phyloP scores from a whole-genome alignment of 2,329 filamentous ascomycete genomes.

The Fusarium denticulatum region DNA sequence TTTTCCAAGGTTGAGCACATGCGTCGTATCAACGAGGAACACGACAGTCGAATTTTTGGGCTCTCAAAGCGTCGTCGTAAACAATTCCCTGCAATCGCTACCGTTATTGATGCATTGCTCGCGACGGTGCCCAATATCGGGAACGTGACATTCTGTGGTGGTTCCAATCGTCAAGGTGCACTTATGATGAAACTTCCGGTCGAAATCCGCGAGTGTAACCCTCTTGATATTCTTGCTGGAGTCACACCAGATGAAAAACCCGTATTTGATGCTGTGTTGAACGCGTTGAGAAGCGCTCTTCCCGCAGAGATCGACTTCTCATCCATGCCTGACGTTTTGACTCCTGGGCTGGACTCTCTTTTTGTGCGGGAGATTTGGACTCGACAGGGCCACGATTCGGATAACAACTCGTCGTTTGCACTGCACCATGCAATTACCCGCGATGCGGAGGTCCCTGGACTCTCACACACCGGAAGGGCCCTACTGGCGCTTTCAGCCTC shows the following conservation, averaged over 20 bases:
- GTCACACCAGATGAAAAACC: constrained; percentile 41
- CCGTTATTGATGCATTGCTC: constrained; percentile 80
- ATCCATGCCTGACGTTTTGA: constrained; percentile 54
- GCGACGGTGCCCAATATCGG: constrained; percentile 75
- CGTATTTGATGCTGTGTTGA: constrained; percentile 51
- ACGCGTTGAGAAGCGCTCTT: constrained; percentile 53
- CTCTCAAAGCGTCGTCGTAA: constrained; percentile 81
- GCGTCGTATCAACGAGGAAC: constrained; percentile 60
- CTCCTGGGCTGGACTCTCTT: constrained; percentile 54
- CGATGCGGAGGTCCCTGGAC: constrained; percentile 73
- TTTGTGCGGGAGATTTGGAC: constrained; percentile 64
- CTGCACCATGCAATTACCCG: constrained; percentile 78
- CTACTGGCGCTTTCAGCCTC: constrained; percentile 77
- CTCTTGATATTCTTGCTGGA: constrained; percentile 59
- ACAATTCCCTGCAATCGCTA: constrained; percentile 85
- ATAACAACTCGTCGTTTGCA: constrained; percentile 71
- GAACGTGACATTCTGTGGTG: constrained; percentile 83
- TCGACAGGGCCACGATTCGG: constrained; percentile 58
- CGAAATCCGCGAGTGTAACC: constrained; percentile 69
- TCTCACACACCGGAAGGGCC: constrained; percentile 77
- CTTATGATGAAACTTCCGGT: constrained; percentile 75
- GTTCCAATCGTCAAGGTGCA: constrained; percentile 86
- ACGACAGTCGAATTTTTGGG: constrained; percentile 72
- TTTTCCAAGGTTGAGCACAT: constrained; percentile 68
- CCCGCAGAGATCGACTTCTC: constrained; percentile 52